These are phyloP conservation scores for Multifurca ochricompacta DNA, from an alignment of 768 basidiomycete genomes.

Conservation along the genomic window DNA sequence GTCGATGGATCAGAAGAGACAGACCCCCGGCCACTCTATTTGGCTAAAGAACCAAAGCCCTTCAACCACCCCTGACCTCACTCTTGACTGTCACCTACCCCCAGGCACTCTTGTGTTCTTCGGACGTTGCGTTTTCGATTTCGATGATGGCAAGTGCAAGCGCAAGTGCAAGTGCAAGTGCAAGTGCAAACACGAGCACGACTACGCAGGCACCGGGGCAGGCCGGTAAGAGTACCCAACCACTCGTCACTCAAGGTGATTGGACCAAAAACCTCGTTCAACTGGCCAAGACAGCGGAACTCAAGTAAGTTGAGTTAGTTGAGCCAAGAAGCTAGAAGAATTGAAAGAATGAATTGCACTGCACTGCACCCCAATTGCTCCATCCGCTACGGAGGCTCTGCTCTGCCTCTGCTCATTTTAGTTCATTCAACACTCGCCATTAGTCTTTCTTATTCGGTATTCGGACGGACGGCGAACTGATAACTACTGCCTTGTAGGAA, in stretches of 20 bases:
- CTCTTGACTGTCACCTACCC: conserved; percentile 2
- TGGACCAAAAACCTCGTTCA: conserved; percentile 86
- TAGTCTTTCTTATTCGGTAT: too few species aligned
- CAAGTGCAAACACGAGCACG: too few species aligned
- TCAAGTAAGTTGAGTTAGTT: conserved; percentile 68
- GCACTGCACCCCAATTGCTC: too few species aligned
- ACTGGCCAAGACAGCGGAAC: conserved; percentile 78
- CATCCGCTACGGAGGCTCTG: neutral
- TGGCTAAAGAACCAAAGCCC: neutral
- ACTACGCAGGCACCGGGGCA: conserved; percentile 17
- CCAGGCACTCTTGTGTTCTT: conserved; percentile 15
- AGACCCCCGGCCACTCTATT: neutral
- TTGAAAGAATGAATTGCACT: too few species aligned
- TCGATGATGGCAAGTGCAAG: conserved; percentile 17
- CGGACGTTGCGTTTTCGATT: conserved; percentile 2
- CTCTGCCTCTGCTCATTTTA: neutral
- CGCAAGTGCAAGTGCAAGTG: too few species aligned
- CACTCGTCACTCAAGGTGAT: conserved; percentile 67
- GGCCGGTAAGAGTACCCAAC: conserved; percentile 12
- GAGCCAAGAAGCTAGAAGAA: too few species aligned
- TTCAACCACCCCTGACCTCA: conserved; percentile 10
- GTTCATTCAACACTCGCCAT: neutral
- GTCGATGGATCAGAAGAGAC: too few species aligned
- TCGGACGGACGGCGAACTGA: conserved; percentile 7
- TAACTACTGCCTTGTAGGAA: conserved; percentile 39